Conservation (phyloP, 306 rosid genomes). For the Medicago lupulina region DNA sequence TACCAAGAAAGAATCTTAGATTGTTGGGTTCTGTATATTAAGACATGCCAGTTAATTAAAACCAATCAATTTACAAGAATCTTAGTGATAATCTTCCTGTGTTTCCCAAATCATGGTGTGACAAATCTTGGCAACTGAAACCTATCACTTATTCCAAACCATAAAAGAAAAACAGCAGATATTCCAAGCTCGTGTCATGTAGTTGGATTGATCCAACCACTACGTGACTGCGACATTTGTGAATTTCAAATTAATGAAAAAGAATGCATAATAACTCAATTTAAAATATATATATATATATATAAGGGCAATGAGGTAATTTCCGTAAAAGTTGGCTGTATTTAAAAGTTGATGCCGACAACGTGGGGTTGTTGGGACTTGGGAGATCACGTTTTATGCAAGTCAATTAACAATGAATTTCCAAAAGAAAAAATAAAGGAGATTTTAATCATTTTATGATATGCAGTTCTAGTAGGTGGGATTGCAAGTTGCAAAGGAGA, state of each 20-base stretch:
- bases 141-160: neutral
- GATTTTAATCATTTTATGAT: neutral
- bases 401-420: neutral
- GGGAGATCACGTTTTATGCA: neutral
- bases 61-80: slow-evolving; percentile 12
- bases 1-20: slow-evolving; percentile 10
- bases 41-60: slow-evolving; percentile 27
- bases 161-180: no score
- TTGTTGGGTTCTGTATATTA: neutral
- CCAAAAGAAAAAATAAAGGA: neutral
- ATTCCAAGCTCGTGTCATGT: neutral
- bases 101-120: neutral
- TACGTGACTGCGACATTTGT: neutral
- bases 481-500: neutral
- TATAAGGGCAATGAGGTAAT: neutral
- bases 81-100: neutral
- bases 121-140: neutral
- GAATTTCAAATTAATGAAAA: neutral
- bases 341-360: neutral
- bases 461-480: neutral
- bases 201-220: neutral
- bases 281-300: no score
- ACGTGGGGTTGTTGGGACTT: neutral
- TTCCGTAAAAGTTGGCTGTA: neutral
- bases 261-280: neutral